phyloP scores from a whole-genome alignment of 345 rosid genomes.

The Microthlaspi erraticum region DNA sequence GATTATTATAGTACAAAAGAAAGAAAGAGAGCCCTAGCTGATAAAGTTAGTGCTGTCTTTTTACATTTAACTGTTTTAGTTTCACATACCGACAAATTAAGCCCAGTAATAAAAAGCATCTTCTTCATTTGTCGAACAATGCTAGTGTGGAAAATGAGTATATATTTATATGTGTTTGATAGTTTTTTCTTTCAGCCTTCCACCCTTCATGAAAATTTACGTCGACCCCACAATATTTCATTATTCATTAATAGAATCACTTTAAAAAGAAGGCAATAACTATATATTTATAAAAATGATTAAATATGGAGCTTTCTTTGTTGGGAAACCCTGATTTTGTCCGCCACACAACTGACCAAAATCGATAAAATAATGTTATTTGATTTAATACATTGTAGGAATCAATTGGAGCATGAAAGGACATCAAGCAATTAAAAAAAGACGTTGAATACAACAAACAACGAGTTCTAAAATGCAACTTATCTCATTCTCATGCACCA shows the following conservation, averaged over 20 bases:
- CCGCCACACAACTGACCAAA: slow-evolving; percentile 43
- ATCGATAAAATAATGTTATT: slow-evolving; percentile 29
- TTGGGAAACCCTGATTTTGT: slow-evolving; percentile 44
- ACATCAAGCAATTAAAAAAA: slow-evolving; percentile 35
- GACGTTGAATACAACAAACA: slow-evolving; percentile 22
- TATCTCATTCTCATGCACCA: slow-evolving; percentile 41
- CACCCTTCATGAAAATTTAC: background rate
- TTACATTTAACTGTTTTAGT: slow-evolving; percentile 10
- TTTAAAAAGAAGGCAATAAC: slow-evolving; percentile 26
- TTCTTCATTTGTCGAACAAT: background rate
- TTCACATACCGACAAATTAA: slow-evolving; percentile 18
- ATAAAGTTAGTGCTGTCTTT: slow-evolving; percentile 7
- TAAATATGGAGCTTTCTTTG: slow-evolving; percentile 32
- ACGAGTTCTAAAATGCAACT: slow-evolving; percentile 22
- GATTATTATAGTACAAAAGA: background rate
- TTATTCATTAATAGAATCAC: slow-evolving; percentile 2
- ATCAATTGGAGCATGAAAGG: slow-evolving; percentile 44
- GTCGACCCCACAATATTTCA: slow-evolving; percentile 8
- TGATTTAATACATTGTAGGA: slow-evolving; percentile 41
- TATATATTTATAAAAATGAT: slow-evolving; percentile 5
- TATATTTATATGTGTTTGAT: background rate
- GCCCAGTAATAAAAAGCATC: slow-evolving; percentile 26
- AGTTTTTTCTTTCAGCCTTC: background rate
- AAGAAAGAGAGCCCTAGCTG: slow-evolving; percentile 19
- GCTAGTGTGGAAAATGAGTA: slow-evolving; percentile 17